Base-by-base conservation (phyloP, 73 alveolate species). In the Stentor coeruleus region DNA sequence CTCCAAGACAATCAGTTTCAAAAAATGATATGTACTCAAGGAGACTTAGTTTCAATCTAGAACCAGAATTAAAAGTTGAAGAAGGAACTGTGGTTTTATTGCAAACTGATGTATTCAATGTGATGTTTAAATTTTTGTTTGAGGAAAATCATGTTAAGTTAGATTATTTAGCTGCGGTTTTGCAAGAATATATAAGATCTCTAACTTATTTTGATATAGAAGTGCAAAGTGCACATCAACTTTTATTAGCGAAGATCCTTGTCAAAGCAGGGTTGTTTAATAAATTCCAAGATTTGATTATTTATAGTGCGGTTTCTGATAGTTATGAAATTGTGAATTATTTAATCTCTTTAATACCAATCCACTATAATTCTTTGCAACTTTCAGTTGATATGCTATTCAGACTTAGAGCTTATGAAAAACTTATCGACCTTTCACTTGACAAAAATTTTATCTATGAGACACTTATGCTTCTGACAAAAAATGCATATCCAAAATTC, bases 381-480 rank as follows among this genome's bases (percentile, higher is more conserved):
- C 33, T 66, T 20, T 20, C 79, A 20, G 79, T 66, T 20, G 79
- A 66, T 66, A 66, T 66, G 79, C 39, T 66, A 33, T 66, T 20
- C 37, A 66, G 79, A 2, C n/a, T 66, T 37, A 66, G 79, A 26
- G 79, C 79, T 26, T 26, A 20, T 26, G 79, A 66, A 26, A 31
- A 11, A 26, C 36, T 66, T 28, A 66, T 31, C 33, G 79, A 66
- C 33, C 49, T 31, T 20, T 26, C 33, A 14, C 11, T 66, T 20
- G 79, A 66, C n/a, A 66, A 66, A 28, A 20, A 33, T 20, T 20
- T 66, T 20, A 33, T 66, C 33, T 66, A 26, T 66, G 79, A 66
- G 39, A 40, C 79, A 0, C 20, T 66, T 20, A 14, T 20, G 1
- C n/a, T 66, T 37, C 39, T 66, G 0, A 40, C 79, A 20, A 66